Evolutionary conservation across 2,329 filamentous ascomycete genomes (phyloP).

Genomic region (Phyllosticta ampelicida): DNA sequence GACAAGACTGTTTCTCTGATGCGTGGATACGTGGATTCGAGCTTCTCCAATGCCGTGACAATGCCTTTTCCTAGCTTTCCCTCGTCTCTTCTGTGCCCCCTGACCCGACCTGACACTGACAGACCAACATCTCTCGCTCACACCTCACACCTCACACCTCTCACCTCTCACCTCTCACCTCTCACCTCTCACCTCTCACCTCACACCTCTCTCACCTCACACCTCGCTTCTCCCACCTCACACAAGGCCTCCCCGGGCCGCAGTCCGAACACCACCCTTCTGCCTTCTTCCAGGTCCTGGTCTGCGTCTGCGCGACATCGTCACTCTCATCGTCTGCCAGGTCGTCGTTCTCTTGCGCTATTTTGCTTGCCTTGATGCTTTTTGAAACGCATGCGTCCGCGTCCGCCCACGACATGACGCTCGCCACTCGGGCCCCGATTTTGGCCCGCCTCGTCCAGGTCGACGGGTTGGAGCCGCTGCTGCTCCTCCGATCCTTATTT

Average conservation of each 20-base stretch:
- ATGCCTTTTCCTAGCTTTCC: not conserved
- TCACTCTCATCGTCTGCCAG: no score
- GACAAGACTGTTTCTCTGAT: no score
- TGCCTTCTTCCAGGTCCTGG: no score
- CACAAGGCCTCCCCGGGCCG: not conserved
- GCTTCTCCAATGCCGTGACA: no score
- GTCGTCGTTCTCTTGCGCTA: not conserved
- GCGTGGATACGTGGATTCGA: no score
- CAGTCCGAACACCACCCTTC: not conserved
- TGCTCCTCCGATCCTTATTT: constrained; percentile 26
- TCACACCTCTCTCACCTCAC: not conserved
- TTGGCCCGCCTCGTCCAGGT: constrained; percentile 7
- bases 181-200: no score
- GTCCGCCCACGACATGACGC: constrained; percentile 2
- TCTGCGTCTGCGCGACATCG: not conserved
- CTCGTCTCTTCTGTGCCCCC: not conserved
- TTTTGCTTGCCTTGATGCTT: not conserved
- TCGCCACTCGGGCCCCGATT: constrained; percentile 2
- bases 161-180: no score
- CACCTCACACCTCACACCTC: no score
- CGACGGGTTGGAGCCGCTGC: constrained; percentile 11
- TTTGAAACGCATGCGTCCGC: not conserved
- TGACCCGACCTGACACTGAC: not conserved
- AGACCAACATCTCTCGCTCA: no score
- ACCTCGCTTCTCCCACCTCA: not conserved